These are phyloP conservation scores for Pleurotus salmoneostramineus DNA, from an alignment of 768 basidiomycete species.

Conservation along the genomic window DNA sequence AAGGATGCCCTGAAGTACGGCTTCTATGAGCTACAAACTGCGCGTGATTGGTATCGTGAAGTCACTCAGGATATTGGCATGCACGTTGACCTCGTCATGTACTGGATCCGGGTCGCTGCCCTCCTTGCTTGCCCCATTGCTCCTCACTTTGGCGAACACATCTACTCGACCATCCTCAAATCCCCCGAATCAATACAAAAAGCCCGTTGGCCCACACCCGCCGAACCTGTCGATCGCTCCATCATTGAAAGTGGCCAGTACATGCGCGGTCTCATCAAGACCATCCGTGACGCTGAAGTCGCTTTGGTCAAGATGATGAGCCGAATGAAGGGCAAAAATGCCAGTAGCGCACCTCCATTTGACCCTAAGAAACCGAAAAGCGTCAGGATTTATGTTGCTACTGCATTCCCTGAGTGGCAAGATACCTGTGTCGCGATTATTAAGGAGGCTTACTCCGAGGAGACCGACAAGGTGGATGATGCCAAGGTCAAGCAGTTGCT, in stretches of 20 bases:
- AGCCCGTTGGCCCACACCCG: conserved; percentile 78
- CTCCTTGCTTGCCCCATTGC: conserved; percentile 84
- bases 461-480: conserved; percentile 74
- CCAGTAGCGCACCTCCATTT: conserved; percentile 44
- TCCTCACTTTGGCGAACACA: conserved; percentile 91
- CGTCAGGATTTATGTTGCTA: conserved; percentile 89
- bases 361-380: conserved; percentile 85
- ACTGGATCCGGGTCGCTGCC: conserved; percentile 81
- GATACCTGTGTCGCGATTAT: conserved; percentile 74
- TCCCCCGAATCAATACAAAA: conserved; percentile 74
- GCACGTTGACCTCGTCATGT: conserved; percentile 82
- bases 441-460: conserved; percentile 58
- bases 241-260: conserved; percentile 75
- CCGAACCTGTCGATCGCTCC: conserved; percentile 53
- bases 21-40: conserved; percentile 91
- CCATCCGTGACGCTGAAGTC: conserved; percentile 85
- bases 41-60: conserved; percentile 95
- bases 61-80: conserved; percentile 87
- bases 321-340: conserved; percentile 69
- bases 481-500: conserved; percentile 67
- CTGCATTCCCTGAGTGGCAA: conserved; percentile 92
- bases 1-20: conserved; percentile 95
- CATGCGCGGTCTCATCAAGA: conserved; percentile 90
- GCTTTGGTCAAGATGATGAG: conserved; percentile 72
- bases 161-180: conserved; percentile 72